Evolutionary conservation across 352 stramenopile genomes (phyloP).

Genomic region (Phytopythium delawarense): DNA sequence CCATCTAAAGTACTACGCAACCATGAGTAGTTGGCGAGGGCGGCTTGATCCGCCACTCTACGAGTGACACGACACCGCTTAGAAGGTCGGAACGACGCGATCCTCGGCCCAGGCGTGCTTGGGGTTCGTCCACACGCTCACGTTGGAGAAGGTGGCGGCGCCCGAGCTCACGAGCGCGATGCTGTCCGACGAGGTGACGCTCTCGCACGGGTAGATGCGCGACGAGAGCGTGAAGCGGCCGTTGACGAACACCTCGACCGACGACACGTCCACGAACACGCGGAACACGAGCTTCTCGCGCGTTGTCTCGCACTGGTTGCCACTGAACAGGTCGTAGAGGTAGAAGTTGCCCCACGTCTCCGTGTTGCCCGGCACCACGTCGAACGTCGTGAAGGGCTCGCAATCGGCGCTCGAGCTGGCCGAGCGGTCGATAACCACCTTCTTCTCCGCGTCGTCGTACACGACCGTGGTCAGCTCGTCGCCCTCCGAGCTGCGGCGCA

Average conservation of each 20-base stretch:
- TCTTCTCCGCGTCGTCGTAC: constrained; percentile 60
- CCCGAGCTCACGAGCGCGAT: constrained; percentile 48
- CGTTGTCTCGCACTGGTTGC: constrained; percentile 27
- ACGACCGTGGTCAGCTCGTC: constrained; percentile 56
- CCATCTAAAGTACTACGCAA: neutral
- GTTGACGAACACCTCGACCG: constrained; percentile 70
- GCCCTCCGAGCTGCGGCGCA: constrained; percentile 36
- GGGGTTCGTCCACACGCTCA: constrained; percentile 58
- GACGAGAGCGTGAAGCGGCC: constrained; percentile 57
- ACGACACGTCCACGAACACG: constrained; percentile 70
- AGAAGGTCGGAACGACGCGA: constrained; percentile 20
- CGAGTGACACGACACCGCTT: neutral
- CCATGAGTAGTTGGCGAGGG: neutral
- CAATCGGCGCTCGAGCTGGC: constrained; percentile 47
- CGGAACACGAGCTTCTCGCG: constrained; percentile 52
- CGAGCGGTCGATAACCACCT: constrained; percentile 51
- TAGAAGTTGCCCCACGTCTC: constrained; percentile 51
- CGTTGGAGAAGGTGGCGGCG: constrained; percentile 47
- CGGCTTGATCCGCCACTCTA: no score
- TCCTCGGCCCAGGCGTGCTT: constrained; percentile 57
- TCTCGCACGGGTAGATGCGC: constrained; percentile 59
- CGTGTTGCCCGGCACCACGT: constrained; percentile 24
- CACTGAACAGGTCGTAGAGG: constrained; percentile 44
- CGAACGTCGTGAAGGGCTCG: constrained; percentile 33
- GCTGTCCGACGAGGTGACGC: constrained; percentile 39